Percentiles rank a stretch among this genome's conserved stretches.
These are phyloP conservation scores for Neofusicoccum cordaticola DNA, from an alignment of 2,329 filamentous ascomycete species.

Conservation along the genomic window DNA sequence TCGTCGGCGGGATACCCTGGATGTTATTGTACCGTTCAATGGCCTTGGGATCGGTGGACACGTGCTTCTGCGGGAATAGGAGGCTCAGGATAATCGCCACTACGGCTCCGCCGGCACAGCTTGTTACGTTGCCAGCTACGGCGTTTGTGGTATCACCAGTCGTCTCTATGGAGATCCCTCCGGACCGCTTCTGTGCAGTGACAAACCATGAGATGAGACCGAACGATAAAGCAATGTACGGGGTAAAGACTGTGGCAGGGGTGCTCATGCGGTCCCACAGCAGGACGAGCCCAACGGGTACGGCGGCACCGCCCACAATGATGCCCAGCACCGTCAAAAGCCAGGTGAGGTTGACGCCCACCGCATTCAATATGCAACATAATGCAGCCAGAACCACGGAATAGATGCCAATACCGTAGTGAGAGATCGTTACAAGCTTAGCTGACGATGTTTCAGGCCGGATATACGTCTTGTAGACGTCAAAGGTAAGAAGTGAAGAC, in stretches of 20 bases:
- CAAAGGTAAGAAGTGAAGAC: constrained; percentile 54
- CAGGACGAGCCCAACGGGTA: constrained; percentile 54
- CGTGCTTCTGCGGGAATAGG: constrained; percentile 32
- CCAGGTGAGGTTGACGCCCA: constrained; percentile 54
- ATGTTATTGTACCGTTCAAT: constrained; percentile 30
- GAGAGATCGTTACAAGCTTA: constrained; percentile 52
- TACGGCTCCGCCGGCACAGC: constrained; percentile 35
- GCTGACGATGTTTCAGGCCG: constrained; percentile 46
- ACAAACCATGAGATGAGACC: constrained; percentile 55
- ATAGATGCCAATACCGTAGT: constrained; percentile 53
- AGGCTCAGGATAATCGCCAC: constrained; percentile 35
- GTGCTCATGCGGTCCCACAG: constrained; percentile 52
- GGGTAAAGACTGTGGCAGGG: constrained; percentile 49
- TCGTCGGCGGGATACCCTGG: constrained; percentile 23
- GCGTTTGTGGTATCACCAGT: constrained; percentile 47
- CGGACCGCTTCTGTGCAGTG: constrained; percentile 47
- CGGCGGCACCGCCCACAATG: constrained; percentile 53
- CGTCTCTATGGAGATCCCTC: constrained; percentile 47
- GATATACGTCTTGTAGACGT: constrained; percentile 53
- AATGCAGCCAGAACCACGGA: constrained; percentile 49
- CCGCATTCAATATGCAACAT: constrained; percentile 48
- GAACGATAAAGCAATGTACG: constrained; percentile 50
- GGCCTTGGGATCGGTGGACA: constrained; percentile 22
- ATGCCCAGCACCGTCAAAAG: constrained; percentile 55
- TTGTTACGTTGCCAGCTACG: constrained; percentile 39